Evolutionary conservation across 1,139 yeast species (phyloP).

Genomic region (Zygosaccharomyces sapae): DNA sequence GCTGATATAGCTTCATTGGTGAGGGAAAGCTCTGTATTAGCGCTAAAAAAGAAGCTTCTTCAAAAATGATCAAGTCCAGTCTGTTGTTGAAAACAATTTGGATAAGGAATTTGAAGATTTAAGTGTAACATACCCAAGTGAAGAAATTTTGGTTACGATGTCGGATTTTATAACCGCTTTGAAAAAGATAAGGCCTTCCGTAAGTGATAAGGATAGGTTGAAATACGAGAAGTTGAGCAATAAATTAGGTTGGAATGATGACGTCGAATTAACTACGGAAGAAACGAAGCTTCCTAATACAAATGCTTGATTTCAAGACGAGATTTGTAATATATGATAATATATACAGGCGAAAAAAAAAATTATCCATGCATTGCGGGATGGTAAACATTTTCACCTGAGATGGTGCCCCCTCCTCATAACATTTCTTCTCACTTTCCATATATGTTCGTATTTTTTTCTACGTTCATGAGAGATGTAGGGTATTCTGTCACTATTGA

Average conservation of each 20-base stretch:
- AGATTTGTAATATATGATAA: neutral
- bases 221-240: slow-evolving; percentile 65
- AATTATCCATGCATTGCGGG: too few species aligned
- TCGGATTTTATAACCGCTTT: slow-evolving; percentile 72
- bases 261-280: slow-evolving; percentile 22
- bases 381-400: too few species aligned
- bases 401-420: slow-evolving; percentile 45
- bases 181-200: slow-evolving; percentile 78
- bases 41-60: slow-evolving; percentile 69
- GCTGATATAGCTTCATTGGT: slow-evolving; percentile 92
- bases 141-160: slow-evolving; percentile 50
- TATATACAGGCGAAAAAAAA: neutral
- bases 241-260: slow-evolving; percentile 54
- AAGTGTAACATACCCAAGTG: slow-evolving; percentile 41
- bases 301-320: neutral
- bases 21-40: slow-evolving; percentile 87
- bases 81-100: slow-evolving; percentile 39
- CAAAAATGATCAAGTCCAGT: slow-evolving; percentile 37
- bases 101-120: slow-evolving; percentile 45
- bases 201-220: slow-evolving; percentile 75
- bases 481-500: slow-evolving; percentile 39
- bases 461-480: slow-evolving; percentile 48
- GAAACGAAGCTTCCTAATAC: slow-evolving; percentile 1
- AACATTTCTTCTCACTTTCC: slow-evolving; percentile 63
- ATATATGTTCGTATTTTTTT: slow-evolving; percentile 50